These are phyloP conservation scores for Magnusiomyces tetraspermus DNA, from an alignment of 1,139 yeast genomes.

Conservation along the genomic window DNA sequence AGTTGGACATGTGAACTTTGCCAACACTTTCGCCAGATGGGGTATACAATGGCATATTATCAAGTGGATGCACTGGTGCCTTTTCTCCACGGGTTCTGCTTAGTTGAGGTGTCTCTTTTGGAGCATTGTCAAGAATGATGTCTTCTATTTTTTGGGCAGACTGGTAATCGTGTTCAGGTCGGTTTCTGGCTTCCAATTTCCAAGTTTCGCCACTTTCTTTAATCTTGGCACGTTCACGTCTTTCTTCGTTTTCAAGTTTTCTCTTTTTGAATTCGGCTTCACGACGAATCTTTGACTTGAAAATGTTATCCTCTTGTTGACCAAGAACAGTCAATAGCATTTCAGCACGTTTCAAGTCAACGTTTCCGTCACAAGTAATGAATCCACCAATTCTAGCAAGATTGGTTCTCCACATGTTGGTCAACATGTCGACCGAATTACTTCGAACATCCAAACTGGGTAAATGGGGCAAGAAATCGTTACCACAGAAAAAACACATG, in stretches of 20 bases:
- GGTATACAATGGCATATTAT: slow-evolving; percentile 68
- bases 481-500: slow-evolving; percentile 97
- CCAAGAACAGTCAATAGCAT: slow-evolving; percentile 57
- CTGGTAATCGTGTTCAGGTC: slow-evolving; percentile 3
- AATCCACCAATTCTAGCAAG: slow-evolving; percentile 62
- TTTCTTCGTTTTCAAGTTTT: slow-evolving; percentile 31
- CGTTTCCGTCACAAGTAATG: slow-evolving; percentile 80
- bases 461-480: slow-evolving; percentile 94
- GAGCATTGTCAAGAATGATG: slow-evolving; percentile 1
- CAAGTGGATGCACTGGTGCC: slow-evolving; percentile 64
- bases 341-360: slow-evolving; percentile 71
- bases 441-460: slow-evolving; percentile 94
- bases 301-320: slow-evolving; percentile 68
- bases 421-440: slow-evolving; percentile 76
- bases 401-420: slow-evolving; percentile 71
- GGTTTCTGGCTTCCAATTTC: slow-evolving; percentile 2
- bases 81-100: slow-evolving; percentile 43
- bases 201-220: slow-evolving; percentile 3
- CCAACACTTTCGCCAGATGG: slow-evolving; percentile 61
- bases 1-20: slow-evolving; percentile 57
- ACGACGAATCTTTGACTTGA: slow-evolving; percentile 53
- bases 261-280: slow-evolving; percentile 63
- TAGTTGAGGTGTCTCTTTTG: slow-evolving; percentile 15
- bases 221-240: slow-evolving; percentile 9
- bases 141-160: slow-evolving; percentile 9